phyloP scores from a whole-genome alignment of 805 yeast species.

The Komagataella phaffii region DNA sequence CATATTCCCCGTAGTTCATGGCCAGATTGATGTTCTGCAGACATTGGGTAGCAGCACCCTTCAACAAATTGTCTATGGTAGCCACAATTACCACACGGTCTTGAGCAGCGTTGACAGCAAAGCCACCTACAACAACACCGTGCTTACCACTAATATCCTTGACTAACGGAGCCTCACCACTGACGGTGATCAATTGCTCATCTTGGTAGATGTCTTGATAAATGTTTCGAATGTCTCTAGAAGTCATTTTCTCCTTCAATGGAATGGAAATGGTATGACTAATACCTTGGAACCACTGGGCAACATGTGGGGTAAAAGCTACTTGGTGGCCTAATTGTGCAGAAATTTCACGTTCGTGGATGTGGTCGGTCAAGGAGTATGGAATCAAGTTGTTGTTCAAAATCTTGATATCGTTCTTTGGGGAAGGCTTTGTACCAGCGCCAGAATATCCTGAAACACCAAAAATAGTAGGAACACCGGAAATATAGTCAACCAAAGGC shows the following conservation, averaged over 20 bases:
- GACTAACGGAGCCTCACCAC: conserved; percentile 90
- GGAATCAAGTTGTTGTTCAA: conserved; percentile 82
- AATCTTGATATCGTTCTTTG: conserved; percentile 74
- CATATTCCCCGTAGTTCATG: conserved; percentile 84
- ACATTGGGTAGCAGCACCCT: conserved; percentile 99
- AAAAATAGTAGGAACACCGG: conserved; percentile 72
- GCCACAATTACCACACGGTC: conserved; percentile 91
- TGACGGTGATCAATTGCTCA: conserved; percentile 72
- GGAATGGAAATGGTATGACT: conserved; percentile 88
- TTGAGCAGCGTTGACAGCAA: conserved; percentile 79
- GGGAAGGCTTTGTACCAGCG: conserved; percentile 98
- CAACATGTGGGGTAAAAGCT: conserved; percentile 94
- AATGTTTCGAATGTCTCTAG: conserved; percentile 72
- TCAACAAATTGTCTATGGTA: conserved; percentile 87
- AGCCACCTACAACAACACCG: conserved; percentile 91
- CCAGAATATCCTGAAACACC: conserved; percentile 99
- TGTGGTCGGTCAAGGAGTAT: conserved; percentile 90
- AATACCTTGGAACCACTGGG: conserved; percentile 99
- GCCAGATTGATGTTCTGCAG: conserved; percentile 90
- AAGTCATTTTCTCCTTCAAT: conserved; percentile 52
- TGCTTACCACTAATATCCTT: conserved; percentile 87
- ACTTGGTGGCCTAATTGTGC: conserved; percentile 63
- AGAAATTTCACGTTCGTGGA: conserved; percentile 91
- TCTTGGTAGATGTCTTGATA: conserved; percentile 82
- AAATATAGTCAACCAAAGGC: conserved; percentile 59